These are phyloP conservation scores for Vitis amurensis DNA, from an alignment of 164 flowering plant species.

Conservation along the genomic window DNA sequence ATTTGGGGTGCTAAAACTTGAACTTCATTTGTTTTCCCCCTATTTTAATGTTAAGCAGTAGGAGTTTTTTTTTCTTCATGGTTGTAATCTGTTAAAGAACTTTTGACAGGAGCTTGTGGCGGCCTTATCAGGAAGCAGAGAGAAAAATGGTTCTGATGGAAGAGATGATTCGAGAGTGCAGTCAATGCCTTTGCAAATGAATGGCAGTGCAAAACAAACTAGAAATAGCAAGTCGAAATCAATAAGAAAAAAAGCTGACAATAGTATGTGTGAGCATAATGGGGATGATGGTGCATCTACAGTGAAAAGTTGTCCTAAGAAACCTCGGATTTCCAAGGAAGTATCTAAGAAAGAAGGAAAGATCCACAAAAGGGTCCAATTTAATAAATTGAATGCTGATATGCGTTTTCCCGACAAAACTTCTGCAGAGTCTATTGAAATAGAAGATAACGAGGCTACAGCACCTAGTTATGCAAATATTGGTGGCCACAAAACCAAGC, in stretches of 20 bases:
- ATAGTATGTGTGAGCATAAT: background rate
- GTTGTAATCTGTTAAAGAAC: background rate
- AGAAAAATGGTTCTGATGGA: slow-evolving; percentile 32
- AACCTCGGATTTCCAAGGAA: background rate
- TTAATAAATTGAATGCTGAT: background rate
- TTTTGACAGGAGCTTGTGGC: slow-evolving; percentile 18
- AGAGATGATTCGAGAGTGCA: slow-evolving; percentile 14
- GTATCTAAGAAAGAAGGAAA: slow-evolving; percentile 8
- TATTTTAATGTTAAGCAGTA: slow-evolving; percentile 4
- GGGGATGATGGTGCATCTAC: background rate
- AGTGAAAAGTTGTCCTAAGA: slow-evolving; percentile 7
- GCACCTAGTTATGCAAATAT: background rate
- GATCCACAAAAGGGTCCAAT: background rate
- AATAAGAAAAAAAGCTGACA: background rate
- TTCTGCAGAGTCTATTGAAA: background rate
- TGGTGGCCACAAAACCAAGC: background rate
- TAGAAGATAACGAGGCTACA: background rate
- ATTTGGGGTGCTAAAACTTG: background rate
- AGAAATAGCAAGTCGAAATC: slow-evolving; percentile 11
- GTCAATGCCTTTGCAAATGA: background rate
- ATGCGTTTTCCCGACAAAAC: background rate
- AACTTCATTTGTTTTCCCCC: slow-evolving; percentile 22
- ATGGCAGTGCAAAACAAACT: slow-evolving; percentile 10
- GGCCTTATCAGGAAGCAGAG: slow-evolving; percentile 21
- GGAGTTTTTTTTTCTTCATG: background rate